phyloP scores from a whole-genome alignment of 768 basidiomycete species.

The Podaxis pistillaris region DNA sequence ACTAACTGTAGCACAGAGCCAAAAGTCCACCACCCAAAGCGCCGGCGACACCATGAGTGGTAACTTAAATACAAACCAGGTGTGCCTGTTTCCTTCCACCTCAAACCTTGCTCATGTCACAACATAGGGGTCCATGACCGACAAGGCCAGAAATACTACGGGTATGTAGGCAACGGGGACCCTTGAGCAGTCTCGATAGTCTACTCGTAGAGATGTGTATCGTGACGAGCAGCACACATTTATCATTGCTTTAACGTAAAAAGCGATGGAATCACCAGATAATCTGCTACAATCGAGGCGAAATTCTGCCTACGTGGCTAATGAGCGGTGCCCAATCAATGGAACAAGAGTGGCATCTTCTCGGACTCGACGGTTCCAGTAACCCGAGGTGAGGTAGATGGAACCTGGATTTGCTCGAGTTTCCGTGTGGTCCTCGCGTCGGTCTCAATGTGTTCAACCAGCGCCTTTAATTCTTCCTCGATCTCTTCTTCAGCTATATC shows the following conservation, averaged over 20 bases:
- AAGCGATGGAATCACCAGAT: background rate
- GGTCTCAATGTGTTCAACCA: slow-evolving; percentile 39
- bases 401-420: slow-evolving; percentile 4
- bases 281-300: background rate
- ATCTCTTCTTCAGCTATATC: slow-evolving; percentile 51
- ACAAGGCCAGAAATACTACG: slow-evolving; percentile 53
- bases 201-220: background rate
- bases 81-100: slow-evolving; percentile 18
- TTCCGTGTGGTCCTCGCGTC: slow-evolving; percentile 11
- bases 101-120: background rate
- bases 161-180: slow-evolving; percentile 34
- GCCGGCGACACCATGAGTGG: slow-evolving; percentile 44
- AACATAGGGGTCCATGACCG: slow-evolving; percentile 37
- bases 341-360: background rate
- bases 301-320: no score
- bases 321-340: no score
- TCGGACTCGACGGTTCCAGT: no score
- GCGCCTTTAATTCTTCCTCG: slow-evolving; percentile 60
- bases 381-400: background rate
- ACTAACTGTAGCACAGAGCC: slow-evolving; percentile 28
- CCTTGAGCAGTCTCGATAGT: background rate
- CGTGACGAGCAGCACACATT: background rate
- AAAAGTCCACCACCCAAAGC: slow-evolving; percentile 53
- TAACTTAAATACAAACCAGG: slow-evolving; percentile 47
- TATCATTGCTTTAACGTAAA: background rate